These are phyloP conservation scores for Recurvomyces mirabilis DNA, from an alignment of 495 filamentous ascomycete genomes.

Conservation along the genomic window DNA sequence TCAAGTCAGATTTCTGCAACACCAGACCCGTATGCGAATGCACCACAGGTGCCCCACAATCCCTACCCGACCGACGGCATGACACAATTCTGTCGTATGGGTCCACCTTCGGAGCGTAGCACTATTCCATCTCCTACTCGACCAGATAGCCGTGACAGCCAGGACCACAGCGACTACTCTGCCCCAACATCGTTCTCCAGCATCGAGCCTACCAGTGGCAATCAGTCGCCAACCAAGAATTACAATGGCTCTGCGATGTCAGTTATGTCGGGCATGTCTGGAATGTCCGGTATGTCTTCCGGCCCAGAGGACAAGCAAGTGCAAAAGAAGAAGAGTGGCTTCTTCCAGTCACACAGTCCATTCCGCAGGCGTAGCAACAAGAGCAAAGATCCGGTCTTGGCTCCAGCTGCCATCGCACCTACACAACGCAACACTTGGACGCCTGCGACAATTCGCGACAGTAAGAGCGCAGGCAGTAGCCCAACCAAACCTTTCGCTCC, in stretches of 20 bases:
- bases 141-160: slow-evolving; percentile 74
- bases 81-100: slow-evolving; percentile 94
- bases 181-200: slow-evolving; percentile 87
- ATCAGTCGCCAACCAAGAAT: slow-evolving; percentile 59
- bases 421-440: slow-evolving; percentile 52
- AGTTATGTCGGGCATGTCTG: slow-evolving; percentile 10
- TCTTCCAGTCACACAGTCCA: slow-evolving; percentile 87
- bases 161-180: slow-evolving; percentile 69
- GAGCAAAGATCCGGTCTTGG: slow-evolving; percentile 52
- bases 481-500: slow-evolving; percentile 28
- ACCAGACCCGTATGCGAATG: slow-evolving; percentile 51
- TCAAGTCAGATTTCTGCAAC: slow-evolving; percentile 32
- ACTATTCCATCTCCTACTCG: slow-evolving; percentile 61
- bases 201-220: slow-evolving; percentile 44
- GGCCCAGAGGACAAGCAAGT: slow-evolving; percentile 51
- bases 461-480: slow-evolving; percentile 24
- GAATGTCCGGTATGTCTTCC: slow-evolving; percentile 24
- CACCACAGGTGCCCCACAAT: slow-evolving; percentile 71
- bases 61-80: slow-evolving; percentile 93
- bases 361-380: slow-evolving; percentile 87
- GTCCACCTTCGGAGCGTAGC: slow-evolving; percentile 73
- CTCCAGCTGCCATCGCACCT: slow-evolving; percentile 18
- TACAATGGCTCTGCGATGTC: slow-evolving; percentile 35
- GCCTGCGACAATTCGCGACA: slow-evolving; percentile 27
- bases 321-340: slow-evolving; percentile 78